Evolutionary conservation across 1,284 basidiomycete species (phyloP).

Genomic region (Lentinula novae-zelandiae): DNA sequence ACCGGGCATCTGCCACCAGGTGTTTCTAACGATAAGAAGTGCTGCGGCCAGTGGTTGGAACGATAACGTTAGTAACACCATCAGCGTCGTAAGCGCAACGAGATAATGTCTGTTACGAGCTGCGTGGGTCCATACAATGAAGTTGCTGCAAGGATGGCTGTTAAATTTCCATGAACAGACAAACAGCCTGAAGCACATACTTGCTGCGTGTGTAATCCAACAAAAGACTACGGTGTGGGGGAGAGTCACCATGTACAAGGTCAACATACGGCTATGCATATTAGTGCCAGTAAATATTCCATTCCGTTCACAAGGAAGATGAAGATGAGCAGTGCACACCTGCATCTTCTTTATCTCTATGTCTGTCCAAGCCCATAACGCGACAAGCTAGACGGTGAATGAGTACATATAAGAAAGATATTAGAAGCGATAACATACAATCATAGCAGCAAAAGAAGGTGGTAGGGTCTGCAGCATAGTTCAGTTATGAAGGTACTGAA

Average conservation of each 20-base stretch:
- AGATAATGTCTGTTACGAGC: conserved; percentile 44
- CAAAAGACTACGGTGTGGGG: conserved; percentile 43
- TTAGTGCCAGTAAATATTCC: not conserved
- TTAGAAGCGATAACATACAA: conserved; percentile 21
- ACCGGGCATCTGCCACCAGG: conserved; percentile 34
- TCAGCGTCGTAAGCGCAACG: conserved; percentile 41
- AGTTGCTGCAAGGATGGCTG: conserved; percentile 29
- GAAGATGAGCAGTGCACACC: conserved; percentile 22
- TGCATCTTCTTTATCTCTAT: conserved; percentile 54
- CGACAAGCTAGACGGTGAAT: conserved; percentile 30
- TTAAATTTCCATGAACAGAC: not conserved
- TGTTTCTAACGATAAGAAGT: conserved; percentile 41
- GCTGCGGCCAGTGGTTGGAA: conserved; percentile 51
- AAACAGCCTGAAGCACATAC: conserved; percentile 23
- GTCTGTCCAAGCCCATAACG: conserved; percentile 52
- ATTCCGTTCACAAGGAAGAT: not conserved
- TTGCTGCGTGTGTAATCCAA: conserved; percentile 51
- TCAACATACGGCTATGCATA: conserved; percentile 47
- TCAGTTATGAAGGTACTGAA: not conserved
- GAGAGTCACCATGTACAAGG: conserved; percentile 48
- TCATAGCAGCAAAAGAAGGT: conserved; percentile 41
- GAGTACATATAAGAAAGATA: not conserved
- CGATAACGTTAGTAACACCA: conserved; percentile 40
- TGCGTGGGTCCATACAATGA: conserved; percentile 41
- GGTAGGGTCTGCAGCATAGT: conserved; percentile 40